Evolutionary conservation across 1,139 yeast genomes (phyloP).

Genomic region (Pichia kudriavzevii): DNA sequence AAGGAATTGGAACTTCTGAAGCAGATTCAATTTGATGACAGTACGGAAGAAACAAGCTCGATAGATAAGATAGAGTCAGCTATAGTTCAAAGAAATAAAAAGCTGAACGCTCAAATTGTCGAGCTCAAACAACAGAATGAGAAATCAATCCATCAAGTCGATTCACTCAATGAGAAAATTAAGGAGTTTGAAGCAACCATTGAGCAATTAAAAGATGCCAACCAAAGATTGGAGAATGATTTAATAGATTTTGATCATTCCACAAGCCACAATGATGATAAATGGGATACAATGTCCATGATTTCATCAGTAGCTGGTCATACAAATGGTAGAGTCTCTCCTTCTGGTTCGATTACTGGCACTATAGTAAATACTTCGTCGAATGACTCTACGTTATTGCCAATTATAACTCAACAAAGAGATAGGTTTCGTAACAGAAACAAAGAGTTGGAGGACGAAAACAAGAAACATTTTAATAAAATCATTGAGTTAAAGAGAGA

Average conservation of each 20-base stretch:
- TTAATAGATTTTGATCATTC: conserved; percentile 47
- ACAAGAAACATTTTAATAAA: conserved; percentile 49
- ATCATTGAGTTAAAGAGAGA: conserved; percentile 60
- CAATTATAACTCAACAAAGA: conserved; percentile 89
- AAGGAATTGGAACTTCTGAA: conserved; percentile 65
- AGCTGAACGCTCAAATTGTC: conserved; percentile 54
- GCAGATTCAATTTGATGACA: conserved; percentile 63
- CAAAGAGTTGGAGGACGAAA: conserved; percentile 75
- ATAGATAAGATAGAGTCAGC: conserved; percentile 35
- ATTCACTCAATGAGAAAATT: conserved; percentile 35
- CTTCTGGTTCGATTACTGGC: conserved; percentile 46
- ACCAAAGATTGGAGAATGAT: conserved; percentile 65
- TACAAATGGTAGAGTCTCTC: conserved; percentile 32
- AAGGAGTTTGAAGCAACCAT: conserved; percentile 33
- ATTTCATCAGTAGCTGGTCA: conserved; percentile 47
- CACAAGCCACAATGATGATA: conserved; percentile 21
- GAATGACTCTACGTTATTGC: conserved; percentile 49
- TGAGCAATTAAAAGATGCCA: conserved; percentile 35
- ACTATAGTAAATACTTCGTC: conserved; percentile 18
- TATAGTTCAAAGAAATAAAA: conserved; percentile 52
- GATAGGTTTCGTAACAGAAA: conserved; percentile 81
- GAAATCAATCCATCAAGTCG: conserved; percentile 28
- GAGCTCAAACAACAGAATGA: conserved; percentile 48
- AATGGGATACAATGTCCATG: conserved; percentile 62
- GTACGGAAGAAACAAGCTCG: conserved; percentile 5